phyloP scores from a whole-genome alignment of 441 rosid genomes.

The Gossypium laxum region DNA sequence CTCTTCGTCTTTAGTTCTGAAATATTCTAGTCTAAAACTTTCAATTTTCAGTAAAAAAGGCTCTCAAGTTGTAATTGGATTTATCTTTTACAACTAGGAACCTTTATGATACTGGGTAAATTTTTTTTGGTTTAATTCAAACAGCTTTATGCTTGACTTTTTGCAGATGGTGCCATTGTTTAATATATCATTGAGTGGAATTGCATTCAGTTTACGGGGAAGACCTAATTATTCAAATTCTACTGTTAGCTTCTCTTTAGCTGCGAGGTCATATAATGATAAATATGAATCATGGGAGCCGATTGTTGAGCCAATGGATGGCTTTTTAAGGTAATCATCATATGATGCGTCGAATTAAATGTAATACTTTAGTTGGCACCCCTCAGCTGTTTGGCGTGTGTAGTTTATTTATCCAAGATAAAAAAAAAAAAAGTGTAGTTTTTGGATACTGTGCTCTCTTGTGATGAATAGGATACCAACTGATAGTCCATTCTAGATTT shows the following conservation, averaged over 20 bases:
- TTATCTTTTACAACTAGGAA: not conserved
- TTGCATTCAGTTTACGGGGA: slow-evolving; percentile 68
- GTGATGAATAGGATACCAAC: not conserved
- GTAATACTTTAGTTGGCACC: not conserved
- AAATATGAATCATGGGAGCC: slow-evolving; percentile 95
- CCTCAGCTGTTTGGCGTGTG: not conserved
- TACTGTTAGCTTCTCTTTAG: slow-evolving; percentile 66
- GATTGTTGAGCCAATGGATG: slow-evolving; percentile 81
- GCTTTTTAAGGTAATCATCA: slow-evolving; percentile 52
- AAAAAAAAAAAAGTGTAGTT: not conserved
- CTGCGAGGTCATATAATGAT: slow-evolving; percentile 87
- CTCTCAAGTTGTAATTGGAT: not conserved
- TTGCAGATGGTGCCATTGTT: slow-evolving; percentile 96
- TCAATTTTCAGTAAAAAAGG: not conserved
- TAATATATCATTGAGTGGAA: slow-evolving; percentile 64
- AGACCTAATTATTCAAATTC: slow-evolving; percentile 57
- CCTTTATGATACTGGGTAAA: not conserved
- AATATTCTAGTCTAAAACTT: not conserved
- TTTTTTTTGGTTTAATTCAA: slow-evolving; percentile 7
- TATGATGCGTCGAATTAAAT: slow-evolving; percentile 1
- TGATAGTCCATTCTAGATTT: not conserved
- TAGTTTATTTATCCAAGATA: not conserved
- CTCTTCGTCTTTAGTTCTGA: not conserved
- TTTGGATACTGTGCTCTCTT: not conserved
- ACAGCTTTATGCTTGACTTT: slow-evolving; percentile 17